Evolutionary conservation across 176 grass and related monocot genomes (phyloP), one percentile per base, ranked within the genome.

Genomic region (Luzula sylvatica): DNA sequence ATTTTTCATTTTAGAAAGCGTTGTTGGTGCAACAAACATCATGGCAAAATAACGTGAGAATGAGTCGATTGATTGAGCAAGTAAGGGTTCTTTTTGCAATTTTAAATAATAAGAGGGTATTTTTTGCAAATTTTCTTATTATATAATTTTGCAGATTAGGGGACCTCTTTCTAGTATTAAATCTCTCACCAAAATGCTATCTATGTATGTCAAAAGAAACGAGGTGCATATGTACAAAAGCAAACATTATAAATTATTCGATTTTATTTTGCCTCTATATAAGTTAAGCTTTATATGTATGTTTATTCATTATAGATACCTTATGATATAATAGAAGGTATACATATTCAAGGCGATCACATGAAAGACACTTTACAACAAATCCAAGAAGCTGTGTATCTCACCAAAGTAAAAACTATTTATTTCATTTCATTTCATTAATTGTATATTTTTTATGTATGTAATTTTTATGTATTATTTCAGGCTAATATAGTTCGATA

Each of bases 21-120:
- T 72, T 77, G 60, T 54, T 89, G 42, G 62, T 80, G 43, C 86
- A 89, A 70, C 86, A 89, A 72, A 73, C 79, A 42, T 89, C 75
- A 41, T 89, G 79, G 86, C 86, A 83, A 83, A 89, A 83, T 55
- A 83, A 67, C 70, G 68, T 80, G 64, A 80, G 79, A 71, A 89
- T 89, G 86, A 73, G 72, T 68, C 71, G 71, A 58, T 65, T 89
- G 20, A 63, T 89, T 69, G 86, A 89, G 61, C 79, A 89, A 71
- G 85, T 72, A 57, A 59, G 65, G 11, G 7, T 41, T 71, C 30
- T 61, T 56, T 24, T 25, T 22, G n/a, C 23, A 35, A 35, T 8
- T 8, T 57, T 30, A 35, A 15, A 15, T 41, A 21, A 29, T 21
- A 1, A 1, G 11, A 40, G 54, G 6, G 50, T 66, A 26, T 40